Evolutionary conservation across 306 rosid species (phyloP).

Genomic region (Ammopiptanthus mongolicus): DNA sequence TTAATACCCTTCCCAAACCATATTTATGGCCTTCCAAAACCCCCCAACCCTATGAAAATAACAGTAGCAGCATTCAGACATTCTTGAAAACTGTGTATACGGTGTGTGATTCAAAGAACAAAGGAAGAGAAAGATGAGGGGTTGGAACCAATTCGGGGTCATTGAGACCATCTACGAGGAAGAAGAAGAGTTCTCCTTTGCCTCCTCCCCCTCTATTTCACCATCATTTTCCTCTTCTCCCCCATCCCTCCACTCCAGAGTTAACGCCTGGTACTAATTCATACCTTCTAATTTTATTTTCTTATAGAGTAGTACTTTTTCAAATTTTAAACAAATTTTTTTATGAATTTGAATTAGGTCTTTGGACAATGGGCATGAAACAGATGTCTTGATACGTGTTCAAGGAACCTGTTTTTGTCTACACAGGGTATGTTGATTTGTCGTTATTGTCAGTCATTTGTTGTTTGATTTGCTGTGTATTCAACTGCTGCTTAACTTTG

Average conservation of each 20-base stretch:
- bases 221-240: conserved; percentile 52
- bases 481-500: neutral
- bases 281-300: neutral
- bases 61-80: conserved; percentile 14
- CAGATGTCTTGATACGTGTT: conserved; percentile 58
- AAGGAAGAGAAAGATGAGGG: conserved; percentile 21
- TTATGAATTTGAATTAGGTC: conserved; percentile 37
- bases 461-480: neutral
- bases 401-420: conserved; percentile 68
- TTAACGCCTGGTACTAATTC: conserved; percentile 49
- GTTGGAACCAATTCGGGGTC: conserved; percentile 47
- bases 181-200: conserved; percentile 52
- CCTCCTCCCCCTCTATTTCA: conserved; percentile 61
- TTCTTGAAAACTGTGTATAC: conserved; percentile 9
- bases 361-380: conserved; percentile 31
- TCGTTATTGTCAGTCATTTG: neutral
- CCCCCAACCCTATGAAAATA: conserved; percentile 21
- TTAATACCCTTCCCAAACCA: conserved; percentile 35
- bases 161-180: conserved; percentile 87
- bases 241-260: conserved; percentile 52
- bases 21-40: conserved; percentile 24
- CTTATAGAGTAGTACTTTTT: neutral
- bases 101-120: neutral
- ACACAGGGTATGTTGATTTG: conserved; percentile 59
- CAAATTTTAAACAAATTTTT: neutral